Conservation (phyloP, 1,284 basidiomycete species). For the Ganoderma multipileum region DNA sequence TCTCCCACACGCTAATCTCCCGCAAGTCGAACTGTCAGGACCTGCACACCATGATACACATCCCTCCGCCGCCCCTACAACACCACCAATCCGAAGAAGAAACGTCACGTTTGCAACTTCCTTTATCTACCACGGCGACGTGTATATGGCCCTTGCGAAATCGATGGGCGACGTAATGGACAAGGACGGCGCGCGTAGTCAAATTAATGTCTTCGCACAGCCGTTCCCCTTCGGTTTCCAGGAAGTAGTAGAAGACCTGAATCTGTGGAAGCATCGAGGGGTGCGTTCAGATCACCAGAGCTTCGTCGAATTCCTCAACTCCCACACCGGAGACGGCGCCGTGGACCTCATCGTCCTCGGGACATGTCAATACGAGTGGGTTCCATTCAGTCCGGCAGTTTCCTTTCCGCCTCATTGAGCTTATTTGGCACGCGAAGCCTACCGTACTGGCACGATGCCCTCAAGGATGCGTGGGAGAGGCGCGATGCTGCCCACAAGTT, state of each 20-base stretch:
- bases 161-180: slow-evolving; percentile 40
- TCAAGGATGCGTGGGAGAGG: slow-evolving; percentile 46
- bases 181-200: slow-evolving; percentile 21
- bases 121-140: slow-evolving; percentile 45
- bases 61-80: not conserved
- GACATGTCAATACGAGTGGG: slow-evolving; percentile 47
- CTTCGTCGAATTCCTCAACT: slow-evolving; percentile 36
- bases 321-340: slow-evolving; percentile 29
- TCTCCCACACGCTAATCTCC: not conserved
- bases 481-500: slow-evolving; percentile 44
- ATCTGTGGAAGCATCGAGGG: slow-evolving; percentile 40
- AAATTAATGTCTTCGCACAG: slow-evolving; percentile 40
- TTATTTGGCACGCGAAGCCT: slow-evolving; percentile 12
- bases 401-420: not conserved
- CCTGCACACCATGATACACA: not conserved
- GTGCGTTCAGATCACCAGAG: slow-evolving; percentile 31
- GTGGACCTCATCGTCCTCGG: slow-evolving; percentile 45
- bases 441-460: slow-evolving; percentile 37
- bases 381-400: not conserved
- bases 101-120: slow-evolving; percentile 41
- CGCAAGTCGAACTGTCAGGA: not conserved
- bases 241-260: slow-evolving; percentile 39
- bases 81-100: slow-evolving; percentile 17
- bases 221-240: slow-evolving; percentile 42
- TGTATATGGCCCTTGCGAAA: slow-evolving; percentile 45